Evolutionary conservation across 208 protist species (phyloP), one percentile per base, ranked within the genome.

Genomic region (Kentomonas sorsogonicus): DNA sequence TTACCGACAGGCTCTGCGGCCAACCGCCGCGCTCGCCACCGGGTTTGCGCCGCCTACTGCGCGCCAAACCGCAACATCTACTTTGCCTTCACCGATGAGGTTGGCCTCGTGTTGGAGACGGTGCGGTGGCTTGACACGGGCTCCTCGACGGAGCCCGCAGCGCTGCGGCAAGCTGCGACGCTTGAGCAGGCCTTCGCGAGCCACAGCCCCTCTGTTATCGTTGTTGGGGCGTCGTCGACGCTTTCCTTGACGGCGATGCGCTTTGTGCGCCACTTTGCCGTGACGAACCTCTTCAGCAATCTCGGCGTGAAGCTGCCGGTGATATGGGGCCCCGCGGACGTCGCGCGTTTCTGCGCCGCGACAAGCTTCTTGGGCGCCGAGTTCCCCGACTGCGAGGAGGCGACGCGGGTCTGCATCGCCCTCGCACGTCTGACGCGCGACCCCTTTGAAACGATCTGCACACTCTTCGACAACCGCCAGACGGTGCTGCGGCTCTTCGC

Each of bases 61-160:
- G 79, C 69, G 53, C 70, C 76, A 29, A 86, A 77, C 66, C 74
- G 74, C 36, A 69, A 91, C 36, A 89, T 81, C 3, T 58, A 61
- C 31, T 88, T 94, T 52, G 60, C 63, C 33, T 86, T 94, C 53
- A 80, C 90, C 46, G 81, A 91, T 64, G 87, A 91, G 61, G 31
- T 63, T 39, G 87, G 87, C 22, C 72, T 63, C n/a, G 45, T 91
- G 34, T 23, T 85, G n/a, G 78, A 67, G n/a, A 65, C 60, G 23
- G 82, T 69, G 15, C 87, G 80, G 5, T 94, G 87, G 87, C 45
- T 84, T 44, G 73, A 69, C 38, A 83, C 77, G 22, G n/a, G 71
- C 74, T 22, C 74, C 39, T 29, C 83, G 83, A 15, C 74, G 80
- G 0, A 63, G 67, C 29, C 65, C 70, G 36, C 63, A 71, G 40